Percentiles rank a stretch among this genome's conserved stretches.
Evolutionary conservation across 768 basidiomycete genomes (phyloP).

Genomic region (Rhizopogon roseolus): DNA sequence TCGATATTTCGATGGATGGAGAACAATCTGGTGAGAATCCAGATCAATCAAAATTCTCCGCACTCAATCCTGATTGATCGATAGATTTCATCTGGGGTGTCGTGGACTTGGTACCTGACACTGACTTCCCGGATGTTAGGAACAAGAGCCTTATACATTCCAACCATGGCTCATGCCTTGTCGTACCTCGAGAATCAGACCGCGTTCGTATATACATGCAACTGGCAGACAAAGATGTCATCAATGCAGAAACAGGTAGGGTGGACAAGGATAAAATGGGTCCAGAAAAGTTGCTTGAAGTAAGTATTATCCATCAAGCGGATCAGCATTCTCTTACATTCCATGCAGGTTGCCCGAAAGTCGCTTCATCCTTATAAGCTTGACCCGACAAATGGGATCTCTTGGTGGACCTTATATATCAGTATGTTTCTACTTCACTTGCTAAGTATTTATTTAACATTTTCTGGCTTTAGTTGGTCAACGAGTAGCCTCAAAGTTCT

Average conservation of each 20-base stretch:
- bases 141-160: conserved; percentile 47
- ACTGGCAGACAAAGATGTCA: conserved; percentile 34
- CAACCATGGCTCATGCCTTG: conserved; percentile 42
- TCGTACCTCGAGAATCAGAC: conserved; percentile 48
- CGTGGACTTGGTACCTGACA: conserved; percentile 40
- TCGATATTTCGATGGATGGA: conserved; percentile 70
- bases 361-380: conserved; percentile 37
- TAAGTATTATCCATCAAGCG: conserved; percentile 7
- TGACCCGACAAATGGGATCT: conserved; percentile 25
- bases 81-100: conserved; percentile 41
- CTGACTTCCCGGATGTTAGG: conserved; percentile 53
- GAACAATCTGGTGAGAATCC: conserved; percentile 48
- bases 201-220: conserved; percentile 49
- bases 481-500: conserved; percentile 49
- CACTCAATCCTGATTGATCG: background rate
- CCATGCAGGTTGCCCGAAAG: conserved; percentile 31
- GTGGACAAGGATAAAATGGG: conserved; percentile 35
- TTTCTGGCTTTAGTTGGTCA: conserved; percentile 40
- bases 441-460: background rate
- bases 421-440: conserved; percentile 23
- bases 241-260: conserved; percentile 34
- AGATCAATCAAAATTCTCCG: background rate
- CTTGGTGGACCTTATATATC: conserved; percentile 49
- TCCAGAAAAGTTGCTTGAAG: conserved; percentile 35
- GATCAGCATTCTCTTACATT: background rate